Evolutionary conservation across 768 basidiomycete genomes (phyloP), one percentile per base, ranked within the genome.

Genomic region (Cyclocybe aegerita): DNA sequence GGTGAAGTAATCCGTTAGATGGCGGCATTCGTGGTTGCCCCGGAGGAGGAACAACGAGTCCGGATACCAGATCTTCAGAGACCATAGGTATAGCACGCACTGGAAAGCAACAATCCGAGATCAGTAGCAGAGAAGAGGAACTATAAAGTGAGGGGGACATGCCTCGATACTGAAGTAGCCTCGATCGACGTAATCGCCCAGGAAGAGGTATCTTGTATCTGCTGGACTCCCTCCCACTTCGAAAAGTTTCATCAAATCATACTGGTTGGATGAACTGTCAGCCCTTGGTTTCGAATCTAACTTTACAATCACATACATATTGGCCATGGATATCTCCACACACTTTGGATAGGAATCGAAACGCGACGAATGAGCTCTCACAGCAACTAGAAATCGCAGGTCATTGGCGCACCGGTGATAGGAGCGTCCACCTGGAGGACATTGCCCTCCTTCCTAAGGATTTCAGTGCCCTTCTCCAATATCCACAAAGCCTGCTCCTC

Each of bases 311-410:
- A 74, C 90, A 67, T 60, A 97, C 96, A 73, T 99, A 99, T 91
- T 99, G 96, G 0, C 96, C 96, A 61, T 98, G 96, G 40, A 98
- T 97, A 72, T 98, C 96, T 42, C 96, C 97, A 68, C 96, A 98
- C 34, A 94, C 93, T 93, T 60, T n/a, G 15, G 49, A 52, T 36
- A 45, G 49, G 50, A 37, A 43, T 34, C 15, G 50, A 42, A 6
- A 48, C 35, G 16, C 15, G 8, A 48, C 23, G 53, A 14, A 23
- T 23, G 23, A 23, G 4, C 23, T 23, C 31, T 48, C 47, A 49
- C 44, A 43, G 40, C 39, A 43, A 41, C 37, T 11, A 10, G 32
- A 45, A 29, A 36, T 31, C 56, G 48, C 40, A 41, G 58, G 43
- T 56, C 36, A 32, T 29, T 46, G 15, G 66, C 80, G 53, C 55